Conservation (phyloP, 768 basidiomycete species). For the Polyporus arcularius region DNA sequence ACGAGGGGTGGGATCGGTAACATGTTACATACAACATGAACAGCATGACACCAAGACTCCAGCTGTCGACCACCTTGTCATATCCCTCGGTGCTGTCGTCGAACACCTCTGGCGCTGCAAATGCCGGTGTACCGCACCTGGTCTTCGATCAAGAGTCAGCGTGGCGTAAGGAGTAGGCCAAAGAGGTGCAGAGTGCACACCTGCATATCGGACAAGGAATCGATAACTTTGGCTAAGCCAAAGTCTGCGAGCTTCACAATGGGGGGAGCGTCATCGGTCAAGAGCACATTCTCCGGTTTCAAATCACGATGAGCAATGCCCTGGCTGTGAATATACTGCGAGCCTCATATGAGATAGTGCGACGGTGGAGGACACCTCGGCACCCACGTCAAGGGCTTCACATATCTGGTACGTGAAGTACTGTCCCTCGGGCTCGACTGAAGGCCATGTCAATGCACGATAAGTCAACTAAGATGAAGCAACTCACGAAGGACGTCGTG, state of each 20-base stretch:
- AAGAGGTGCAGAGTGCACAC: constrained; percentile 39
- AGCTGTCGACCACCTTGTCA: constrained; percentile 84
- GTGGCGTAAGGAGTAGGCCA: background rate
- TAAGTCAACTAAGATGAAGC: background rate
- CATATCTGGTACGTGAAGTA: background rate
- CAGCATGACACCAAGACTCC: constrained; percentile 91
- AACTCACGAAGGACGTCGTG: constrained; percentile 43
- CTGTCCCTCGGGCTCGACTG: background rate
- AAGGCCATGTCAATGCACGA: background rate
- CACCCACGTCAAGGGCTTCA: background rate
- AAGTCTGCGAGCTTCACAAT: constrained; percentile 99
- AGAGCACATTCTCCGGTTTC: constrained; percentile 96
- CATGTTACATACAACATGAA: constrained; percentile 65
- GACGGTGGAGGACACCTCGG: background rate
- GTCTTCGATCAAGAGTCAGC: constrained; percentile 55
- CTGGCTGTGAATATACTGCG: constrained; percentile 53
- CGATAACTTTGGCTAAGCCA: constrained; percentile 91
- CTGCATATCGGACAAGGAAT: constrained; percentile 44
- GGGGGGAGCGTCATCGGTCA: constrained; percentile 82
- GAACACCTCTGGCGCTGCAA: constrained; percentile 82
- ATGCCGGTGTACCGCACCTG: constrained; percentile 91
- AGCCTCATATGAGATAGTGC: background rate
- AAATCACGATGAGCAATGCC: constrained; percentile 99
- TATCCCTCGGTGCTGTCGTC: constrained; percentile 55
- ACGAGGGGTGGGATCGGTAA: background rate